These are phyloP conservation scores for Sphenostylis stenocarpa DNA, from an alignment of 306 rosid species.

Conservation along the genomic window DNA sequence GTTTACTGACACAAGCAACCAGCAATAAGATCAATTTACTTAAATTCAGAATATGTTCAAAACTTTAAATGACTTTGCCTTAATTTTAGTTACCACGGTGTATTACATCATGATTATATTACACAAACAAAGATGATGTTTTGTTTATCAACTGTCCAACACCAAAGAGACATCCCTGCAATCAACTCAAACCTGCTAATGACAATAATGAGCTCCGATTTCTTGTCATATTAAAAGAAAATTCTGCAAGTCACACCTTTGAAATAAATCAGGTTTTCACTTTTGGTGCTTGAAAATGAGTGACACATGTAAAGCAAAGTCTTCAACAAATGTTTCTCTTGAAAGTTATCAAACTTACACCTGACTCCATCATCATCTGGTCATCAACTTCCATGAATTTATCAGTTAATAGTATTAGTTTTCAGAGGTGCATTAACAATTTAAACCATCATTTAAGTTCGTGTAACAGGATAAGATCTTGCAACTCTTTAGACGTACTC, in stretches of 20 bases:
- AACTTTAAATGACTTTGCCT: neutral
- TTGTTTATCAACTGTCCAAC: neutral
- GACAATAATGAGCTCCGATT: neutral
- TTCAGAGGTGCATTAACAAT: neutral
- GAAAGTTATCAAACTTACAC: slow-evolving; percentile 1
- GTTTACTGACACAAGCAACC: slow-evolving; percentile 4
- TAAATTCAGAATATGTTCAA: slow-evolving; percentile 5
- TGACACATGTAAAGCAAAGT: neutral
- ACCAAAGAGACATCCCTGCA: neutral
- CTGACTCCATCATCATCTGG: neutral
- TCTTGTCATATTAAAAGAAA: neutral
- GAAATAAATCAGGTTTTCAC: neutral
- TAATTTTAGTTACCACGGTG: neutral
- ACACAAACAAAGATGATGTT: neutral
- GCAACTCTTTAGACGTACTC: slow-evolving; percentile 3
- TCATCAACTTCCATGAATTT: slow-evolving; percentile 9
- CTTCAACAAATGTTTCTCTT: neutral
- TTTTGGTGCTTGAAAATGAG: slow-evolving; percentile 6
- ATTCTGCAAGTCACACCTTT: neutral
- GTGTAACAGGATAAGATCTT: slow-evolving; percentile 2
- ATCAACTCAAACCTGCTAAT: slow-evolving; percentile 14
- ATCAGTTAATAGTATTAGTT: neutral
- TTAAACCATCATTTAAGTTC: neutral
- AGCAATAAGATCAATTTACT: slow-evolving; percentile 5
- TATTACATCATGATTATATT: neutral